Evolutionary conservation across 768 basidiomycete genomes (phyloP).

Genomic region (Leccinum broughii): DNA sequence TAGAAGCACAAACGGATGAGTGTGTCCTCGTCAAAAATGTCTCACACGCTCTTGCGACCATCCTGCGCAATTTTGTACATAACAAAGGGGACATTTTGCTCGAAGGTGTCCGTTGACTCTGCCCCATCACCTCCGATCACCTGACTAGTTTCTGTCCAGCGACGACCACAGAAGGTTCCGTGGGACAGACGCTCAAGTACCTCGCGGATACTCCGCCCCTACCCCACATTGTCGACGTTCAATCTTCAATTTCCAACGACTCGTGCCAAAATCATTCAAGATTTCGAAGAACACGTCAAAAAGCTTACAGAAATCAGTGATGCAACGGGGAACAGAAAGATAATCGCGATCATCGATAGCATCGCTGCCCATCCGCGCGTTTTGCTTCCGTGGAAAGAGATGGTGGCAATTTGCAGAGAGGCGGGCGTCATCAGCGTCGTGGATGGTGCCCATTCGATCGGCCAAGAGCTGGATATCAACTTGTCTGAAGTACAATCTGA

Average conservation of each 20-base stretch:
- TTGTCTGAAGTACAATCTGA: slow-evolving; percentile 61
- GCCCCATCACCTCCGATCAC: not conserved
- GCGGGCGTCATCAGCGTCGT: slow-evolving; percentile 65
- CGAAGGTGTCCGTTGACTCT: slow-evolving; percentile 29
- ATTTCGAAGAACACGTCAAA: slow-evolving; percentile 44
- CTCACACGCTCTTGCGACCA: slow-evolving; percentile 50
- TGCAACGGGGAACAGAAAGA: slow-evolving; percentile 38
- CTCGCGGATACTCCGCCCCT: too few species aligned
- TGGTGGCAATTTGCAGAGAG: slow-evolving; percentile 63
- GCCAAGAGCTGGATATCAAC: slow-evolving; percentile 60
- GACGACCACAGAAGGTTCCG: slow-evolving; percentile 56
- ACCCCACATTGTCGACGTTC: slow-evolving; percentile 29
- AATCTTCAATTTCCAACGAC: slow-evolving; percentile 55
- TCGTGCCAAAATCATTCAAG: slow-evolving; percentile 53
- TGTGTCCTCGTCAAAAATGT: slow-evolving; percentile 47
- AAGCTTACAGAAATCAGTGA: slow-evolving; percentile 27
- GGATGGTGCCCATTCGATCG: slow-evolving; percentile 42
- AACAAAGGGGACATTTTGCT: slow-evolving; percentile 63
- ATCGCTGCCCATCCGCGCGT: slow-evolving; percentile 59
- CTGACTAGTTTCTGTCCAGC: slow-evolving; percentile 33
- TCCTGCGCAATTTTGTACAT: slow-evolving; percentile 1
- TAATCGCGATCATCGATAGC: slow-evolving; percentile 69
- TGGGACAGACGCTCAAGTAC: slow-evolving; percentile 33
- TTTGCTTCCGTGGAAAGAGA: slow-evolving; percentile 67
- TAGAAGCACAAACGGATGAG: slow-evolving; percentile 57